Evolutionary conservation across 345 rosid genomes (phyloP), one percentile per base, ranked within the genome.

Genomic region (Pistacia vera): DNA sequence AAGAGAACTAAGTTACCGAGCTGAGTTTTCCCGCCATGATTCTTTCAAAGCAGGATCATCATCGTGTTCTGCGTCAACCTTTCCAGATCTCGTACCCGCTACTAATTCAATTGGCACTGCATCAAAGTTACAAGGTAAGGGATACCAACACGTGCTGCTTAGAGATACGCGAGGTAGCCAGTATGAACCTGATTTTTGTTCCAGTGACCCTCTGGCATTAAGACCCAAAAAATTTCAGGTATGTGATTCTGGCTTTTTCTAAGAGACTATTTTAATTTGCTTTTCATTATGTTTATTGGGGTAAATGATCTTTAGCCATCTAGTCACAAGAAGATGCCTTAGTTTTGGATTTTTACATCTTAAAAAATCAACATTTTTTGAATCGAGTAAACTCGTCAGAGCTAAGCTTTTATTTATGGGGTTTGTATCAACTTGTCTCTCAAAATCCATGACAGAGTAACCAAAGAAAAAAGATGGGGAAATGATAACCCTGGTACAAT

Each of bases 1-100:
- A 49, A 86, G 82, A 79, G 98, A 96, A 80, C 52, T 96, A 80
- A 92, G 85, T 61, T 81, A 81, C 1, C 85, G 82, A 60, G 81
- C 88, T 1, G 95, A 88, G 81, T 84, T 91, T 71, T 89, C 93
- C 44, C 67, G 75, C 70, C 84, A 76, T 13, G 86, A 82, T 57
- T 72, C 86, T 49, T 84, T 81, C 71, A 80, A 71, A 66, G 68
- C 48, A 38, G 86, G 78, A 74, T 72, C 85, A 20, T 57, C 76
- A 46, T 85, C 84, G 52, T 80, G 67, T 79, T 79, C 87, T 63
- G 56, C 75, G 28, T 78, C 84, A 12, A 63, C 75, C 70, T 79
- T 78, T 63, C 84, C 76, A 33, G 82, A 85, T 62, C 51, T 41
- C 55, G 70, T 30, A 59, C 66, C 80, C 35, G 66, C 76, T 38